These are phyloP conservation scores for Raphanus sativus DNA, from an alignment of 345 rosid genomes.

Conservation along the genomic window DNA sequence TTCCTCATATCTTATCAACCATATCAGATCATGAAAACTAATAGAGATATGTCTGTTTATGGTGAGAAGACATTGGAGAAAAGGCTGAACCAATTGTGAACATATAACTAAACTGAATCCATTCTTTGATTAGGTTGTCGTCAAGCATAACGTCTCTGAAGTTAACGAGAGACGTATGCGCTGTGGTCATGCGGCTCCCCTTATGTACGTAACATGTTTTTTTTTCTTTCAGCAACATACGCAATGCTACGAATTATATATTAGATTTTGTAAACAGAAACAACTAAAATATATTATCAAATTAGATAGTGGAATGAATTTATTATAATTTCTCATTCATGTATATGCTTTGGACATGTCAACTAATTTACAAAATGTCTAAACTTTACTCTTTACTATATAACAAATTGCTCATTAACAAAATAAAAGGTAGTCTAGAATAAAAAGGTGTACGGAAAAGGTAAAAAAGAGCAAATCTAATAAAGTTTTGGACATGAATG, in stretches of 20 bases:
- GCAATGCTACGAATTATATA: background rate
- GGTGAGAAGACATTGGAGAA: background rate
- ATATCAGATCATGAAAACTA: background rate
- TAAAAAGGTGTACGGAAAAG: background rate
- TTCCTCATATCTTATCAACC: background rate
- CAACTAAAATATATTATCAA: background rate
- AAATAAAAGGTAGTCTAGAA: background rate
- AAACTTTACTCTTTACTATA: background rate
- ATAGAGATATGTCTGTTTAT: background rate
- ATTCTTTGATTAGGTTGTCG: background rate
- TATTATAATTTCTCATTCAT: background rate
- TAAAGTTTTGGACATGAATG: background rate
- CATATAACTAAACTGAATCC: background rate
- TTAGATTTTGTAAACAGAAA: background rate
- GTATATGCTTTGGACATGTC: background rate
- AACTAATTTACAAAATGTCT: background rate
- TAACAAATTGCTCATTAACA: background rate
- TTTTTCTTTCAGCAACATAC: no score
- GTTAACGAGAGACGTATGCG: slow-evolving; percentile 15
- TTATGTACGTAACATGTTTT: background rate
- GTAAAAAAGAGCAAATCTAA: background rate
- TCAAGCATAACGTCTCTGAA: slow-evolving; percentile 20
- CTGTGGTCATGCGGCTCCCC: background rate
- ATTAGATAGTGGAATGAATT: background rate
- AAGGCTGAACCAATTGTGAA: background rate